Evolutionary conservation across 208 protist genomes (phyloP).

Genomic region (Porcisia deanei): DNA sequence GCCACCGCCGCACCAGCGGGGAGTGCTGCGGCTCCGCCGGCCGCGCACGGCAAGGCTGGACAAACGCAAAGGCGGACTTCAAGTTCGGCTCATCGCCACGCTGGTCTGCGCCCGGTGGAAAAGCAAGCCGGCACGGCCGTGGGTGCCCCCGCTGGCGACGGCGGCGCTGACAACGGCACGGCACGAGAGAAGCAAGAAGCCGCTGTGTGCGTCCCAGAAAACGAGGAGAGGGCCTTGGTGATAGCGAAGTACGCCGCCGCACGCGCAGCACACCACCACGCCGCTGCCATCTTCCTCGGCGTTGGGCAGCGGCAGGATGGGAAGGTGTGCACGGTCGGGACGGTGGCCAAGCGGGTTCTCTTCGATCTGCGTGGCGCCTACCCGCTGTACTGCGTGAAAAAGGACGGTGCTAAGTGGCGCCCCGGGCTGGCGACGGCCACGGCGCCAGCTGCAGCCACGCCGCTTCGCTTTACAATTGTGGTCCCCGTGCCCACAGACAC

Average conservation of each 20-base stretch:
- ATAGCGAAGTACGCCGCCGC: slow-evolving; percentile 43
- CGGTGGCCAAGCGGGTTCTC: slow-evolving; percentile 35
- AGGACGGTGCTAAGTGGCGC: slow-evolving; percentile 54
- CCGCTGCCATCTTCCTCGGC: slow-evolving; percentile 50
- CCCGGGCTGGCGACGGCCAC: not conserved
- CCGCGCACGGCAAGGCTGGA: not conserved
- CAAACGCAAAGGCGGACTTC: not conserved
- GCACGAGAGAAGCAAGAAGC: not conserved
- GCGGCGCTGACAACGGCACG: not conserved
- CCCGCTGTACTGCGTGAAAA: slow-evolving; percentile 66
- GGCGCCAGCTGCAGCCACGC: not conserved
- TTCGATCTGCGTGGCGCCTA: slow-evolving; percentile 27
- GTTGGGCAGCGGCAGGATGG: slow-evolving; percentile 57
- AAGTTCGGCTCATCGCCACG: not conserved
- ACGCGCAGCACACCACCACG: slow-evolving; percentile 42
- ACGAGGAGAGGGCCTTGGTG: slow-evolving; percentile 22
- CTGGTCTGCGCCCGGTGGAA: not conserved
- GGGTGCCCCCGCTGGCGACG: slow-evolving; percentile 2
- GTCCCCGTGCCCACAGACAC: slow-evolving; percentile 11
- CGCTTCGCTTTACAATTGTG: slow-evolving; percentile 25
- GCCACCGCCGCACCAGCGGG: not conserved
- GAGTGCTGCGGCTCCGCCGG: not conserved
- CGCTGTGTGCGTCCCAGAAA: not conserved
- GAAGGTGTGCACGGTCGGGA: slow-evolving; percentile 48
- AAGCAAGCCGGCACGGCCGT: not conserved